Conservation (phyloP, 306 rosid genomes). For the Argentina anserina region DNA sequence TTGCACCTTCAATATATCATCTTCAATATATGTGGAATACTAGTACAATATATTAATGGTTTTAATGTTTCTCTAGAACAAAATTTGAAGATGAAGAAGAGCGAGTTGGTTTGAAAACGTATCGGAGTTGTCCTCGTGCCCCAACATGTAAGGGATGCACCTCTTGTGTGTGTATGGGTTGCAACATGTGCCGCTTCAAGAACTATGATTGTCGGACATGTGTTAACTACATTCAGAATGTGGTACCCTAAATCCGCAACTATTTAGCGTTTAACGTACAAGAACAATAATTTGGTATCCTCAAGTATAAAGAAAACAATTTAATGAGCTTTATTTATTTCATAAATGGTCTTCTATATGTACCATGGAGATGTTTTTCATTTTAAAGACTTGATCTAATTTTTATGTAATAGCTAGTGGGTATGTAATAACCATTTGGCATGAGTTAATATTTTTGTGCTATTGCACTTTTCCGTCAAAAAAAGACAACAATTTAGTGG, state of each 20-base stretch:
- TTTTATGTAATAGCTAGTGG: too few species aligned
- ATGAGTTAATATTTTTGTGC: too few species aligned
- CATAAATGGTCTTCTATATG: too few species aligned
- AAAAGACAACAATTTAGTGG: too few species aligned
- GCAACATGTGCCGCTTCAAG: slow-evolving; percentile 47
- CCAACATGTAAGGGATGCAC: slow-evolving; percentile 40
- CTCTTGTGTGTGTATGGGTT: slow-evolving; percentile 43
- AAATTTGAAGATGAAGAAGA: slow-evolving; percentile 37
- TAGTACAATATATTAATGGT: neutral
- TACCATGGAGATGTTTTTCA: too few species aligned
- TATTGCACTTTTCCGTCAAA: too few species aligned
- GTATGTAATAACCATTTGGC: too few species aligned
- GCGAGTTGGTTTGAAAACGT: slow-evolving; percentile 25
- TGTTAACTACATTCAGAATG: slow-evolving; percentile 40
- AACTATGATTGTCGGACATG: slow-evolving; percentile 48
- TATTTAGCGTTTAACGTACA: too few species aligned
- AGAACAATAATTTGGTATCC: too few species aligned
- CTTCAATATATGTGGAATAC: neutral
- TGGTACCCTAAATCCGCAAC: slow-evolving; percentile 13
- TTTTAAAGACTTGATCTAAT: too few species aligned
- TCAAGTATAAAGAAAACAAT: too few species aligned
- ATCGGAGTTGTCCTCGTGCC: slow-evolving; percentile 33
- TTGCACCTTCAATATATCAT: neutral
- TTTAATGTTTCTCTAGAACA: slow-evolving; percentile 26
- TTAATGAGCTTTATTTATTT: too few species aligned